Evolutionary conservation across 1,139 yeast species (phyloP).

Genomic region (Yamadazyma mexicana): DNA sequence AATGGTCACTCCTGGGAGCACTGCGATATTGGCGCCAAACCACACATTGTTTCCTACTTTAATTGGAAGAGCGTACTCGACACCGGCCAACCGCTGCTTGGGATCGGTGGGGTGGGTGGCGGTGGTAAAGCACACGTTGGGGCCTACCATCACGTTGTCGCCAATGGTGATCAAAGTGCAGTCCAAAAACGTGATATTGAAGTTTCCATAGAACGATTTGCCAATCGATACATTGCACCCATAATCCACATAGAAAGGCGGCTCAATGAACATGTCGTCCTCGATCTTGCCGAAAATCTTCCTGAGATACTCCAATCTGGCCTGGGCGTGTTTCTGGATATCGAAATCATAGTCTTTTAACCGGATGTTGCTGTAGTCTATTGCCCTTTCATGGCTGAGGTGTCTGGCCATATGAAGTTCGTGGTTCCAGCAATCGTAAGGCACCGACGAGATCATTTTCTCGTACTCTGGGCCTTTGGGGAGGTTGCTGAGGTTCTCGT

Average conservation of each 20-base stretch:
- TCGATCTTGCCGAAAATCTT: conserved; percentile 48
- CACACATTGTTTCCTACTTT: conserved; percentile 64
- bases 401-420: conserved; percentile 20
- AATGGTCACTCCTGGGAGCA: conserved; percentile 66
- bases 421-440: conserved; percentile 24
- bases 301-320: conserved; percentile 35
- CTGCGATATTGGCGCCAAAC: conserved; percentile 57
- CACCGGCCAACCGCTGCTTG: conserved; percentile 37
- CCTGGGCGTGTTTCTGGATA: conserved; percentile 23
- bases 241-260: conserved; percentile 58
- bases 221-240: conserved; percentile 57
- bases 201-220: conserved; percentile 52
- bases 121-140: conserved; percentile 59
- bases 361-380: conserved; percentile 40
- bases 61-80: conserved; percentile 57
- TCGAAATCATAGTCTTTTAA: conserved; percentile 33
- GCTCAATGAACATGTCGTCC: conserved; percentile 42
- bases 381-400: conserved; percentile 24
- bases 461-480: conserved; percentile 38
- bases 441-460: conserved; percentile 27
- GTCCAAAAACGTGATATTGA: conserved; percentile 59
- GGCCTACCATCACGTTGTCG: conserved; percentile 59
- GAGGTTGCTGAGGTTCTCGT: conserved; percentile 37
- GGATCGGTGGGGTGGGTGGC: conserved; percentile 67
- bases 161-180: conserved; percentile 64